Conservation (phyloP, 2,329 filamentous ascomycete species). For the Aspergillus unguis region DNA sequence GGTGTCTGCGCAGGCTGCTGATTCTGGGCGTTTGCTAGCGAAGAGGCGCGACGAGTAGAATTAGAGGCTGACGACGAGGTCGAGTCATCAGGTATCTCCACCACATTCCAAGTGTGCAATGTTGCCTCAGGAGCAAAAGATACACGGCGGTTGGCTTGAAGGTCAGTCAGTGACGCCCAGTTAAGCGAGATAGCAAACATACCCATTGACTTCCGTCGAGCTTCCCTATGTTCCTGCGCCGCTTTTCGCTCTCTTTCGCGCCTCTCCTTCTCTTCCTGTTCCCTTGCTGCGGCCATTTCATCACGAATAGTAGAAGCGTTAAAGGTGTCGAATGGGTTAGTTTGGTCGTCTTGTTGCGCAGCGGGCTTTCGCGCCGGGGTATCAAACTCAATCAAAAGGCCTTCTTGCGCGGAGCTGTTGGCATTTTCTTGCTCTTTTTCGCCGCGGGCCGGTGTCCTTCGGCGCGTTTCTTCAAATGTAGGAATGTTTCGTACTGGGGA, state of each 20-base stretch:
- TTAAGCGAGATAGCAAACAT: slow-evolving; percentile 15
- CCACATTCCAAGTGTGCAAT: slow-evolving; percentile 92
- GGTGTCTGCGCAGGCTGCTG: slow-evolving; percentile 18
- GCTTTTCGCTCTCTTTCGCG: slow-evolving; percentile 57
- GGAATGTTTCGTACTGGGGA: slow-evolving; percentile 66
- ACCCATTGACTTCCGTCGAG: slow-evolving; percentile 84
- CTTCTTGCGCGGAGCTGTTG: slow-evolving; percentile 26
- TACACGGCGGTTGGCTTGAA: slow-evolving; percentile 74
- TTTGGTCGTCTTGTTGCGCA: slow-evolving; percentile 39
- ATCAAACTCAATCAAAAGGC: slow-evolving; percentile 44
- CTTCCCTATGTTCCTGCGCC: slow-evolving; percentile 71
- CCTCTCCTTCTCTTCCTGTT: slow-evolving; percentile 65
- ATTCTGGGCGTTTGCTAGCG: slow-evolving; percentile 47
- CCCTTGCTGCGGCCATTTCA: slow-evolving; percentile 63
- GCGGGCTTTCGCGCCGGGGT: slow-evolving; percentile 34
- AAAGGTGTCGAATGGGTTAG: slow-evolving; percentile 49
- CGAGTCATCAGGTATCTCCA: slow-evolving; percentile 84
- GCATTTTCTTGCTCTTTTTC: slow-evolving; percentile 21
- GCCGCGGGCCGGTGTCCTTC: slow-evolving; percentile 38
- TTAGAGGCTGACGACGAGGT: slow-evolving; percentile 73
- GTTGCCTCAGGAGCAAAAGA: slow-evolving; percentile 98
- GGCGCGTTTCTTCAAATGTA: slow-evolving; percentile 52
- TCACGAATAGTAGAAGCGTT: slow-evolving; percentile 40
- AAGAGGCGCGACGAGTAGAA: slow-evolving; percentile 70
- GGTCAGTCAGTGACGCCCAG: slow-evolving; percentile 17